A percentile compares a stretch with the other conserved stretches of the same genome.
phyloP scores from a whole-genome alignment of 1,284 basidiomycete species.

The Ustilago hordei region DNA sequence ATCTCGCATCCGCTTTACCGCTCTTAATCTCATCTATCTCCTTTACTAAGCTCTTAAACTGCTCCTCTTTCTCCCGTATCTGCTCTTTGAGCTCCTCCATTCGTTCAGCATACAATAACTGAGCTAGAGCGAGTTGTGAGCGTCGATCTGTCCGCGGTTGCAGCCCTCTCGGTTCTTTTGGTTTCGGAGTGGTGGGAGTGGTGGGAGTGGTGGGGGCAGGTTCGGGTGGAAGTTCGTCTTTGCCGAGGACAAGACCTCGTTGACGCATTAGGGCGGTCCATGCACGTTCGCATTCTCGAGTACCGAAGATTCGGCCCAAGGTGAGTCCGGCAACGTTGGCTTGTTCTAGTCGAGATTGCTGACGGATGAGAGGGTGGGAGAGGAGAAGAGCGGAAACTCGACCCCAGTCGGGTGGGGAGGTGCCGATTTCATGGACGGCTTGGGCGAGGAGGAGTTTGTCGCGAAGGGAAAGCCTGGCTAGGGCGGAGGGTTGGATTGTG shows the following conservation, averaged over 20 bases:
- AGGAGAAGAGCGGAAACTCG: slow-evolving; percentile 53
- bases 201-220: slow-evolving; percentile 12
- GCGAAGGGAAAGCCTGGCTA: slow-evolving; percentile 45
- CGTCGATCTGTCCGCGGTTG: slow-evolving; percentile 46
- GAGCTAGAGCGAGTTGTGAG: slow-evolving; percentile 61
- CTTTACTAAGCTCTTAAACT: slow-evolving; percentile 44
- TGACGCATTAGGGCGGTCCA: slow-evolving; percentile 62
- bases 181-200: slow-evolving; percentile 19
- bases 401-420: slow-evolving; percentile 61
- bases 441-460: slow-evolving; percentile 67
- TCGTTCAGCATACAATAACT: slow-evolving; percentile 63
- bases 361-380: slow-evolving; percentile 59
- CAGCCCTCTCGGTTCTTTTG: slow-evolving; percentile 52
- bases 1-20: slow-evolving; percentile 39
- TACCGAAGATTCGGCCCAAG: slow-evolving; percentile 57
- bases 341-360: slow-evolving; percentile 50
- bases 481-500: slow-evolving; percentile 44
- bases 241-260: slow-evolving; percentile 50
- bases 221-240: slow-evolving; percentile 38
- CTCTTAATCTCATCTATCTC: slow-evolving; percentile 55
- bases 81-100: slow-evolving; percentile 59
- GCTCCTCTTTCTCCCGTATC: slow-evolving; percentile 56
- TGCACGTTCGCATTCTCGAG: slow-evolving; percentile 58
- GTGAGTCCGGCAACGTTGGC: slow-evolving; percentile 56
- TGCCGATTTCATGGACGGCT: slow-evolving; percentile 62